Base-by-base conservation (phyloP, 306 rosid species). In the Chamaecrista fasciculata region DNA sequence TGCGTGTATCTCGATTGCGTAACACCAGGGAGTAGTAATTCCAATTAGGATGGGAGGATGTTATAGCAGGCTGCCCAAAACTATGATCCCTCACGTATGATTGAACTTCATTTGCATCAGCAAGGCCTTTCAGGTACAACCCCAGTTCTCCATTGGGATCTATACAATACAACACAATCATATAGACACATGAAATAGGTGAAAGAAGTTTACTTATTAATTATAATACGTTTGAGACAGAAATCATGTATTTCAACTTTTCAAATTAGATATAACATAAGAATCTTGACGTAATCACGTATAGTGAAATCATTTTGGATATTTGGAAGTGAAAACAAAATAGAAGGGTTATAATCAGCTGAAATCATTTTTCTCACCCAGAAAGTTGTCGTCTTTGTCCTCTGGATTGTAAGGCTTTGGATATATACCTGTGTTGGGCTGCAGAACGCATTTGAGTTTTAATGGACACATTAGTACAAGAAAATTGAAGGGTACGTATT, bases 1-100 rank as follows among this genome's bases (percentile, higher is more conserved):
- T 64, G 5, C 14, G 6, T 18, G 75, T 19, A 24, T 0, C 2
- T 33, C 18, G 2, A 14, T 2, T 0, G 19, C 6, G 7, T 67
- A 44, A 34, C 3, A 76, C 78, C 4, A 0, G 0, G 0, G 58
- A 24, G 18, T 78, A 82, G 57, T 12, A 71, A 0, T 5, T 1
- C 83, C 83, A 78, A 36, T 82, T 52, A 48, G 76, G 43, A 67
- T 82, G 79, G 5, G 21, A 0, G 0, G 76, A 31, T 0, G 71
- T 52, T 25, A 82, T n/a, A 0, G 70, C 70, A 16, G 74, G 70
- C 34, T 16, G 15, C 0, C 86, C 86, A 78, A 71, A 71, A 0
- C 58, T 55, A 65, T 75, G 24, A 0, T 62, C 39, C 73, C 71
- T 56, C 16, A 82, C 81, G n/a, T 78, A 82, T 15, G 53, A 6